Conservation (phyloP, 2,329 filamentous ascomycete species). For the Rhexocercosporidium sp. region DNA sequence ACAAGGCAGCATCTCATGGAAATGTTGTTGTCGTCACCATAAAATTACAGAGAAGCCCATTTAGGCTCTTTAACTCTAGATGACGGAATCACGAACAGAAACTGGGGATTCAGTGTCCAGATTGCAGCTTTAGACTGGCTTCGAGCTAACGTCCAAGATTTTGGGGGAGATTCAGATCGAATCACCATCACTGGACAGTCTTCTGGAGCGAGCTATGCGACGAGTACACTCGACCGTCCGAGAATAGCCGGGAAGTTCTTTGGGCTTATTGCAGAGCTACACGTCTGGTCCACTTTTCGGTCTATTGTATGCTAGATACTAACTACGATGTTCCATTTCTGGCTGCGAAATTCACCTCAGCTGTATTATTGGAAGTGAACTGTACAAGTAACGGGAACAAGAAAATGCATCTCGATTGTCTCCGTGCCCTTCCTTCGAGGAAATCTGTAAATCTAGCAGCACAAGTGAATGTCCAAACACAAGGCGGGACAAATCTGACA, state of each 20-base stretch:
- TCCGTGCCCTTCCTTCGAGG: slow-evolving; percentile 21
- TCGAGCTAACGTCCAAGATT: slow-evolving; percentile 41
- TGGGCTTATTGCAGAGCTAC: slow-evolving; percentile 32
- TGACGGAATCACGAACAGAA: slow-evolving; percentile 49
- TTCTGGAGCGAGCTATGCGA: slow-evolving; percentile 46
- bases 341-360: slow-evolving; percentile 23
- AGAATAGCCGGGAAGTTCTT: slow-evolving; percentile 28
- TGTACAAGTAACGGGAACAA: neutral
- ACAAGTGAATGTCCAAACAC: slow-evolving; percentile 29
- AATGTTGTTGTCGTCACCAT: slow-evolving; percentile 30
- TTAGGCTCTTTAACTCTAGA: slow-evolving; percentile 54
- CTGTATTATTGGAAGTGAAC: neutral
- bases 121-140: slow-evolving; percentile 43
- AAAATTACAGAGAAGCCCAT: slow-evolving; percentile 52
- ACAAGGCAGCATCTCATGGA: slow-evolving; percentile 29
- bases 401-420: slow-evolving; percentile 26
- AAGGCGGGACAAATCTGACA: slow-evolving; percentile 39
- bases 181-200: slow-evolving; percentile 50
- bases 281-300: slow-evolving; percentile 29
- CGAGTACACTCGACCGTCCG: slow-evolving; percentile 30
- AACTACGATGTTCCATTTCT: slow-evolving; percentile 1
- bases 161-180: slow-evolving; percentile 42
- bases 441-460: slow-evolving; percentile 13
- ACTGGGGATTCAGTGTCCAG: slow-evolving; percentile 50
- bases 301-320: slow-evolving; percentile 24